These are phyloP conservation scores for Deinandra increscens DNA, from an alignment of 129 eudicot genomes.

Conservation along the genomic window DNA sequence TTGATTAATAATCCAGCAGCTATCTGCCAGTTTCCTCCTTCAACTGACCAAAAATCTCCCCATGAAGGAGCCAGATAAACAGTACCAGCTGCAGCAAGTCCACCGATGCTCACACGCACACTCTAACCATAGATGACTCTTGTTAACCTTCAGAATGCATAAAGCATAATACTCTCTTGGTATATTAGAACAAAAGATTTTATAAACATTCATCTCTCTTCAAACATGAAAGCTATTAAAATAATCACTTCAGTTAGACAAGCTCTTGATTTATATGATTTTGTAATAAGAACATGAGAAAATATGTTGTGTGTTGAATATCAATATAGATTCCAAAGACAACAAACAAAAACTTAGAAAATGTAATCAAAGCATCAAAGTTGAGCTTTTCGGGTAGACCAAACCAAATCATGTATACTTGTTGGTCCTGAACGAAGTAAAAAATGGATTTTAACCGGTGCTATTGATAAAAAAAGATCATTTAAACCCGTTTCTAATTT, in stretches of 20 bases:
- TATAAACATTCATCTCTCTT: not conserved
- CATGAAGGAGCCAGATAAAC: conserved; percentile 94
- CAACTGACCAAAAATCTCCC: conserved; percentile 78
- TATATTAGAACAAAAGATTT: conserved; percentile 2
- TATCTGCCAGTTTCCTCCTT: conserved; percentile 96
- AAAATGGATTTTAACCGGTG: too few species aligned
- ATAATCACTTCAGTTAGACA: not conserved
- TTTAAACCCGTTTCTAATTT: too few species aligned
- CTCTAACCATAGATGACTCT: conserved; percentile 93
- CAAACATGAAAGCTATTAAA: not conserved
- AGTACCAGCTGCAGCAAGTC: conserved; percentile 96
- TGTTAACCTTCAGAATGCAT: conserved; percentile 60
- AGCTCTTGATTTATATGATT: conserved; percentile 3
- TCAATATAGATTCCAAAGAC: too few species aligned
- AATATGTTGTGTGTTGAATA: too few species aligned
- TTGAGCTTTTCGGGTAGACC: too few species aligned
- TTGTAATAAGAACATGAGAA: too few species aligned
- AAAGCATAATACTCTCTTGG: not conserved
- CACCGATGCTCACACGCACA: conserved; percentile 73
- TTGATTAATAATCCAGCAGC: conserved; percentile 86
- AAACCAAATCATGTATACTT: too few species aligned
- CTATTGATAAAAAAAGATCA: too few species aligned
- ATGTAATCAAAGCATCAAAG: too few species aligned
- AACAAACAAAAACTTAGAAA: too few species aligned
- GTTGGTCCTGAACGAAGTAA: too few species aligned